A percentile compares a stretch with the other conserved stretches of the same genome.
phyloP scores from a whole-genome alignment of 148 eudicot species.

The Amaranthus palmeri region DNA sequence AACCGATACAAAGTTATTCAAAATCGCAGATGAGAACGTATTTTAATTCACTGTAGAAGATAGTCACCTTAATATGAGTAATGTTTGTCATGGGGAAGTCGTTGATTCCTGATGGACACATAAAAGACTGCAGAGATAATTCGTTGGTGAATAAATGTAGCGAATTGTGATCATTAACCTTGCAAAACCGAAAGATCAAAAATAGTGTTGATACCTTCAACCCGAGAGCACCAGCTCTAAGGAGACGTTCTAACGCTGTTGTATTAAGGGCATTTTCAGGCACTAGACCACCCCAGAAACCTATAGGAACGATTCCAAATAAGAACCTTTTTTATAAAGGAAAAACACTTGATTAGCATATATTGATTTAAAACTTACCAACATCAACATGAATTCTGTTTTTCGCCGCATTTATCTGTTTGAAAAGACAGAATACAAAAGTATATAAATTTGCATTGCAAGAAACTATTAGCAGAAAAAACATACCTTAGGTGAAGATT shows the following conservation, averaged over 20 bases:
- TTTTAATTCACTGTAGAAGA: neutral
- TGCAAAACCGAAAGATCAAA: neutral
- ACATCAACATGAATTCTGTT: constrained; percentile 76
- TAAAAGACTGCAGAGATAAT: constrained; percentile 66
- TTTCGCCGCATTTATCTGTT: constrained; percentile 73
- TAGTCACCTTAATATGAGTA: constrained; percentile 71
- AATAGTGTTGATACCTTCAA: constrained; percentile 53
- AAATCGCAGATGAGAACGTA: neutral
- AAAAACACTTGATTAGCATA: neutral
- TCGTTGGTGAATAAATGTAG: neutral
- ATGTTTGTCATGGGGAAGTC: constrained; percentile 96
- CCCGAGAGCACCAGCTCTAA: constrained; percentile 89
- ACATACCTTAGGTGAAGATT: no score
- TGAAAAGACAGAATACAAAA: constrained; percentile 5
- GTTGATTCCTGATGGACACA: constrained; percentile 97
- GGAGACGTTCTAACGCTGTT: constrained; percentile 63
- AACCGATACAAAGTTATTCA: neutral
- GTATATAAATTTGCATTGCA: no score
- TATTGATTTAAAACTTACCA: constrained; percentile 47
- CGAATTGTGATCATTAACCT: neutral
- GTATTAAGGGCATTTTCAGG: constrained; percentile 90
- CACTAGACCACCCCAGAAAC: constrained; percentile 98
- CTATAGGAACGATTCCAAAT: constrained; percentile 31
- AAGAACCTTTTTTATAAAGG: neutral
- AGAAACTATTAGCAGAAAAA: no score